Evolutionary conservation across 164 flowering plant genomes (phyloP).

Genomic region (Vitis vinifera): ASM3070453v1 NC_081811.1:22762501-22763000

Average conservation of each 20-base stretch:
- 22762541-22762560: background rate
- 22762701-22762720: conserved; percentile 69
- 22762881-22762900: conserved; percentile 66
- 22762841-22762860: conserved; percentile 88
- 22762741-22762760: conserved; percentile 77
- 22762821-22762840: conserved; percentile 79
- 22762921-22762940: conserved; percentile 69
- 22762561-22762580: background rate
- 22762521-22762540: background rate
- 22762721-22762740: conserved; percentile 90
- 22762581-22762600: background rate
- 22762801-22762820: conserved; percentile 35
- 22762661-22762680: conserved; percentile 40
- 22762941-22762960: conserved; percentile 49
- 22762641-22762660: conserved; percentile 53
- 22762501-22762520: background rate
- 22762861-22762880: conserved; percentile 76
- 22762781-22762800: conserved; percentile 42
- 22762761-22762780: conserved; percentile 65
- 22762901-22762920: conserved; percentile 54
- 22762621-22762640: conserved; percentile 53
- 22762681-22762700: conserved; percentile 66
- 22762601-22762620: conserved; percentile 40
- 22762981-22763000: conserved; percentile 83
- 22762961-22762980: conserved; percentile 78